A percentile compares a stretch with the other conserved stretches of the same genome.
phyloP scores from a whole-genome alignment of 1,139 yeast genomes.

The Debaryomycetaceae sp. region DNA sequence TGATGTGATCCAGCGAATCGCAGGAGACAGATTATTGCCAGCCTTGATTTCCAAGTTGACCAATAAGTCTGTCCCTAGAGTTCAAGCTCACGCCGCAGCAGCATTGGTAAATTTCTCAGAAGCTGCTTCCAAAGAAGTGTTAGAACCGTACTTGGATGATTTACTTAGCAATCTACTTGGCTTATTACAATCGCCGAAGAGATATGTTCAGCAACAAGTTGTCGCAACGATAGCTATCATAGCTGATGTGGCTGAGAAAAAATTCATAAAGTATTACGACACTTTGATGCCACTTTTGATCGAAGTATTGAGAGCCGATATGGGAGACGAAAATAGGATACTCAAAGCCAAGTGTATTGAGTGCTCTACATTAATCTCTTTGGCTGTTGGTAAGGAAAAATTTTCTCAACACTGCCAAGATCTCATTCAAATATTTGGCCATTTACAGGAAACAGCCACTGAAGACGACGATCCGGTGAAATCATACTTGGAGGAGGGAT shows the following conservation, averaged over 20 bases:
- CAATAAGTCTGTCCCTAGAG: constrained; percentile 73
- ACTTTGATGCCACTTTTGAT: constrained; percentile 89
- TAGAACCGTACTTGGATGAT: constrained; percentile 88
- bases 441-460: constrained; percentile 59
- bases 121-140: constrained; percentile 78
- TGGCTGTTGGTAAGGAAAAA: constrained; percentile 94
- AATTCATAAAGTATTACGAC: constrained; percentile 87
- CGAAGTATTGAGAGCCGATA: constrained; percentile 73
- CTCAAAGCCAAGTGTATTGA: constrained; percentile 93
- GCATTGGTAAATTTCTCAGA: constrained; percentile 95
- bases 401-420: constrained; percentile 75
- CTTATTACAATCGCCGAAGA: constrained; percentile 77
- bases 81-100: constrained; percentile 98
- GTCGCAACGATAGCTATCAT: constrained; percentile 94
- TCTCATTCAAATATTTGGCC: constrained; percentile 67
- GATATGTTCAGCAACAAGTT: constrained; percentile 96
- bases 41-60: constrained; percentile 81
- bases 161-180: constrained; percentile 70
- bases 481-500: constrained; percentile 86
- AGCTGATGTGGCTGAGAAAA: constrained; percentile 95
- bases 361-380: constrained; percentile 89
- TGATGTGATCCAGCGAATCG: constrained; percentile 75
- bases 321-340: constrained; percentile 75
- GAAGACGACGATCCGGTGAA: constrained; percentile 82
- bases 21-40: constrained; percentile 79